Percentiles rank a stretch among this genome's conserved stretches.
phyloP scores from a whole-genome alignment of 2,329 filamentous ascomycete species.

The Colletotrichum eremochloae region DNA sequence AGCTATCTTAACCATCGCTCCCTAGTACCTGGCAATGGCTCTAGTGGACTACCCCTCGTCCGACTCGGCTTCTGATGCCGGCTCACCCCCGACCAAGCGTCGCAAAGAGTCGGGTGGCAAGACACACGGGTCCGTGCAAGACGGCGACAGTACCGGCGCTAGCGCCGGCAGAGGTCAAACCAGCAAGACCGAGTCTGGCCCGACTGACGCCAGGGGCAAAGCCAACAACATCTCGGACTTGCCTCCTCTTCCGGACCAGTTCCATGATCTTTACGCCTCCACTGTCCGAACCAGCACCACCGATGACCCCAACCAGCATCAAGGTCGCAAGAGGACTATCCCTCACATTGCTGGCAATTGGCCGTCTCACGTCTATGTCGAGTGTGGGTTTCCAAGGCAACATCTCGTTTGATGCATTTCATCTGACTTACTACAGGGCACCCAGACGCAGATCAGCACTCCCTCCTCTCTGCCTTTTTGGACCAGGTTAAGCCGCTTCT shows the following conservation, averaged over 20 bases:
- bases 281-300: slow-evolving; percentile 80
- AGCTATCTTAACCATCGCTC: not conserved
- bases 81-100: slow-evolving; percentile 54
- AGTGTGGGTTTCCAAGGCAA: slow-evolving; percentile 76
- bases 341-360: slow-evolving; percentile 92
- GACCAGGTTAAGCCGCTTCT: slow-evolving; percentile 51
- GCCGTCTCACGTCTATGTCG: slow-evolving; percentile 92
- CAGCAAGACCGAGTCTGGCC: not conserved
- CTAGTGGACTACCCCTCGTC: slow-evolving; percentile 76
- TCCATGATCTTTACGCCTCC: slow-evolving; percentile 91
- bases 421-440: slow-evolving; percentile 60
- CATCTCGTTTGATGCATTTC: slow-evolving; percentile 12
- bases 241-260: slow-evolving; percentile 82
- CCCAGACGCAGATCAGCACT: slow-evolving; percentile 63
- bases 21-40: slow-evolving; percentile 59
- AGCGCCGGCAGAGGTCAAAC: slow-evolving; percentile 20
- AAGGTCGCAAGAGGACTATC: slow-evolving; percentile 83
- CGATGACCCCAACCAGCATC: slow-evolving; percentile 88
- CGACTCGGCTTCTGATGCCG: slow-evolving; percentile 46
- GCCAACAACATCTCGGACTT: slow-evolving; percentile 52
- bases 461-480: slow-evolving; percentile 60
- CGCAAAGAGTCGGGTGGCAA: slow-evolving; percentile 49
- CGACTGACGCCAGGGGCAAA: not conserved
- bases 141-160: slow-evolving; percentile 11
- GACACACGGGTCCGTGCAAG: slow-evolving; percentile 3